Percentiles rank a stretch among this genome's conserved stretches.
Evolutionary conservation across 129 eudicot species (phyloP).

Genomic region (Helianthus tuberosus): DNA sequence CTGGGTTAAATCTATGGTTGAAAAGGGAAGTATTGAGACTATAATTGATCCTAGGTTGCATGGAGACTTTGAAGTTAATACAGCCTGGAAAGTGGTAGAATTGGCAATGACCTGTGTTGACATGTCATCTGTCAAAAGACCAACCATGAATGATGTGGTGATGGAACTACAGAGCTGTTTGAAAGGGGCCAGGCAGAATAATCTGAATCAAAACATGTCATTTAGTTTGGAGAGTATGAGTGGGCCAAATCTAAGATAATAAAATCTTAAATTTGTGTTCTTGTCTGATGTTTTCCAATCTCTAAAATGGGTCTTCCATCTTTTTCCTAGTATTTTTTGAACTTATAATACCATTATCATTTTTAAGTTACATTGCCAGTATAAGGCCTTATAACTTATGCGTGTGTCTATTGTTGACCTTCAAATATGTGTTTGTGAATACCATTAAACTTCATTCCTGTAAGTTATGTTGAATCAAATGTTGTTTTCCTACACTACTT

Average conservation of each 20-base stretch:
- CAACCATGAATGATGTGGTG: constrained; percentile 34
- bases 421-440: background rate
- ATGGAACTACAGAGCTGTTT: constrained; percentile 25
- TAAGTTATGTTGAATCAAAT: background rate
- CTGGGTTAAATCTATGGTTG: constrained; percentile 26
- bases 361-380: background rate
- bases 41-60: constrained; percentile 25
- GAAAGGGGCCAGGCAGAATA: background rate
- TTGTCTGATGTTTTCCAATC: constrained; percentile 16
- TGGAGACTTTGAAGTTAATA: constrained; percentile 14
- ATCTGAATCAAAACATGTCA: background rate
- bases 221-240: constrained; percentile 19
- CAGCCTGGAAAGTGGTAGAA: constrained; percentile 23
- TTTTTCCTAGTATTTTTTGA: background rate
- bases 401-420: background rate
- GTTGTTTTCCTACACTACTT: background rate
- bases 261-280: constrained; percentile 14
- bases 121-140: constrained; percentile 18
- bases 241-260: constrained; percentile 13
- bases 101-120: constrained; percentile 29
- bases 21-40: background rate
- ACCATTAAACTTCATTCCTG: background rate
- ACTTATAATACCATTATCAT: background rate
- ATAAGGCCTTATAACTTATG: background rate
- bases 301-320: background rate